A percentile compares a stretch with the other conserved stretches of the same genome.
phyloP scores from a whole-genome alignment of 352 stramenopile genomes.

The Phytopythium vexans region DNA sequence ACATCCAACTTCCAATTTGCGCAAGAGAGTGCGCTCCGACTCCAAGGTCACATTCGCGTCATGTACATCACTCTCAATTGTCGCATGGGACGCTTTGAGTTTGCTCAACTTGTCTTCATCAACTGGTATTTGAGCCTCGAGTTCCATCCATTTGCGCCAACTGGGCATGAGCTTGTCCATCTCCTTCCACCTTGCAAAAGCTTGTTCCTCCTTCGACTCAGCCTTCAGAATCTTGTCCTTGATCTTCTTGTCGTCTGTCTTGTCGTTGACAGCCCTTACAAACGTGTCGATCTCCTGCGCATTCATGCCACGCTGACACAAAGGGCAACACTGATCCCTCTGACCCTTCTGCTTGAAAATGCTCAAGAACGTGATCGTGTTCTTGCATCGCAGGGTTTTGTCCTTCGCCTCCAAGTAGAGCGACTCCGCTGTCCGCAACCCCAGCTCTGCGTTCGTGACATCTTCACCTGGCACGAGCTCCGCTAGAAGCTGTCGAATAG shows the following conservation, averaged over 20 bases:
- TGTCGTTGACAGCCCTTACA: constrained; percentile 56
- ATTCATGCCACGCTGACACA: constrained; percentile 68
- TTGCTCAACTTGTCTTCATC: constrained; percentile 46
- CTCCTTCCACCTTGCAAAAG: constrained; percentile 51
- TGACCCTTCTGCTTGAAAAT: constrained; percentile 85
- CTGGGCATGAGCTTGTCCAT: constrained; percentile 60
- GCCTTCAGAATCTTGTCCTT: constrained; percentile 76
- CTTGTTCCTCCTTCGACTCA: constrained; percentile 39
- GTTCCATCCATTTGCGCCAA: constrained; percentile 56
- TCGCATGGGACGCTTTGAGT: constrained; percentile 21
- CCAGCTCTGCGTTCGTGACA: constrained; percentile 43
- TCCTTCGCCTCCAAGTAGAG: constrained; percentile 78
- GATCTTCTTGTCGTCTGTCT: constrained; percentile 74
- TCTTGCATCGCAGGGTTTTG: constrained; percentile 76
- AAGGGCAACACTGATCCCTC: constrained; percentile 73
- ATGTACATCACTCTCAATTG: constrained; percentile 14
- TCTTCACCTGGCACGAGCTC: constrained; percentile 43
- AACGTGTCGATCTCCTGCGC: constrained; percentile 58
- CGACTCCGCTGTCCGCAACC: constrained; percentile 49
- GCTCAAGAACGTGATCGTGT: constrained; percentile 78
- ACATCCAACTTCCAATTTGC: too few species aligned
- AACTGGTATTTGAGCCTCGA: constrained; percentile 44
- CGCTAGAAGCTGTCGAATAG: constrained; percentile 44
- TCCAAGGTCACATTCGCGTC: too few species aligned
- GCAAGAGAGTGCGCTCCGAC: too few species aligned